These are phyloP conservation scores for Fistulifera pelliculosa DNA, from an alignment of 108 stramenopile genomes.

Conservation along the genomic window DNA sequence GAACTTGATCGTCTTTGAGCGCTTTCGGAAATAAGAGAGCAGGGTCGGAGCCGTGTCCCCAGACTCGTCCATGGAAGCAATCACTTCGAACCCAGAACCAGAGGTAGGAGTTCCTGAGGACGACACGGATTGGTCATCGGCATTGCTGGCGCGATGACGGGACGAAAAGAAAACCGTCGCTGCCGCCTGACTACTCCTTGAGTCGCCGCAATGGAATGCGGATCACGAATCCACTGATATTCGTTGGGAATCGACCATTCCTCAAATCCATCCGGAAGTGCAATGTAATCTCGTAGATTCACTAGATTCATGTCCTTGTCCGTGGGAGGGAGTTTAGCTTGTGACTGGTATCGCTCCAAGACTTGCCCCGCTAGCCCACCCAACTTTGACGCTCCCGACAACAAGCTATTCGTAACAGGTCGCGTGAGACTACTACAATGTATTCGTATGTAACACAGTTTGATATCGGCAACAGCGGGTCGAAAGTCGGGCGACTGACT, in stretches of 20 bases:
- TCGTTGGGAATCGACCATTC: slow-evolving; percentile 69
- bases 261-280: slow-evolving; percentile 45
- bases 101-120: background rate
- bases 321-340: background rate
- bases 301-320: background rate
- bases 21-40: slow-evolving; percentile 7
- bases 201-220: slow-evolving; percentile 2
- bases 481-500: slow-evolving; percentile 1
- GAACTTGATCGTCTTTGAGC: slow-evolving; percentile 3
- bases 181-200: background rate
- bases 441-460: slow-evolving; percentile 46
- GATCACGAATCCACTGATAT: slow-evolving; percentile 18
- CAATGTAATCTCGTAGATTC: slow-evolving; percentile 14
- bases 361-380: background rate
- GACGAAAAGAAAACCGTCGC: background rate
- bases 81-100: slow-evolving; percentile 1
- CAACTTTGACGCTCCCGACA: background rate
- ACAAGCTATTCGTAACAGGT: too few relatives aligned
- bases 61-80: background rate
- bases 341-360: slow-evolving; percentile 2
- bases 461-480: slow-evolving; percentile 67
- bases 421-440: slow-evolving; percentile 18
- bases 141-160: background rate
- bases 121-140: slow-evolving; percentile 1
- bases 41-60: slow-evolving; percentile 2